Percentiles rank a stretch among this genome's conserved stretches.
phyloP scores from a whole-genome alignment of 2,329 filamentous ascomycete species.

The Proliferodiscus dingleyae region DNA sequence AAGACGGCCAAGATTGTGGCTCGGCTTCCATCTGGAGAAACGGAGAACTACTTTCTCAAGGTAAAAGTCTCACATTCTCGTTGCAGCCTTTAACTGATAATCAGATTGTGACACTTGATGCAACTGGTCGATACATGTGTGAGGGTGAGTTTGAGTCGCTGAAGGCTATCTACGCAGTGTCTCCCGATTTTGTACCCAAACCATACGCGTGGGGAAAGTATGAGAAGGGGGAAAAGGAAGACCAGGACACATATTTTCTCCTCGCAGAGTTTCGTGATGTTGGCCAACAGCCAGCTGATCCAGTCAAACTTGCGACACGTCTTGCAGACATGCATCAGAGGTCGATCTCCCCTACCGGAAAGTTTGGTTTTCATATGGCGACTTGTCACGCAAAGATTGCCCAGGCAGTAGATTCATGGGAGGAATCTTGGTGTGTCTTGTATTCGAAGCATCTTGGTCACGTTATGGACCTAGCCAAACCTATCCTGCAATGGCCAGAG shows the following conservation, averaged over 20 bases:
- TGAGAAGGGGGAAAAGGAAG: background rate
- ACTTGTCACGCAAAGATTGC: slow-evolving; percentile 24
- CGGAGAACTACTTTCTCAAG: background rate
- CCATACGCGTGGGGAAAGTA: slow-evolving; percentile 10
- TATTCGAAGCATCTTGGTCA: background rate
- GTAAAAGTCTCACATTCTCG: background rate
- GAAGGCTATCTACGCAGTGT: slow-evolving; percentile 4
- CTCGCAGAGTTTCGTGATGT: slow-evolving; percentile 26
- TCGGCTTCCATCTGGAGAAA: background rate
- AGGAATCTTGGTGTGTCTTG: background rate
- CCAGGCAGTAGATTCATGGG: slow-evolving; percentile 9
- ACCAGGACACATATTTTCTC: slow-evolving; percentile 26
- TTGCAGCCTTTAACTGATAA: background rate
- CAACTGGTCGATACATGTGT: slow-evolving; percentile 2
- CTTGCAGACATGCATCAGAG: slow-evolving; percentile 24
- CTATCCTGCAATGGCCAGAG: background rate
- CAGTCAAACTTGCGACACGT: slow-evolving; percentile 15
- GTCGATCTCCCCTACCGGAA: slow-evolving; percentile 21
- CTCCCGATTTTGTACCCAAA: slow-evolving; percentile 6
- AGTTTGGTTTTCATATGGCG: slow-evolving; percentile 27
- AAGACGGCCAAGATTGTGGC: background rate
- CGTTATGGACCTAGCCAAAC: background rate
- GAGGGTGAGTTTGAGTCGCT: slow-evolving; percentile 8
- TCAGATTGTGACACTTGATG: background rate
- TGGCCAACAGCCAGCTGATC: slow-evolving; percentile 17